Evolutionary conservation across 257 asterid species (phyloP).

Genomic region (Solanum bulbocastanum): DNA sequence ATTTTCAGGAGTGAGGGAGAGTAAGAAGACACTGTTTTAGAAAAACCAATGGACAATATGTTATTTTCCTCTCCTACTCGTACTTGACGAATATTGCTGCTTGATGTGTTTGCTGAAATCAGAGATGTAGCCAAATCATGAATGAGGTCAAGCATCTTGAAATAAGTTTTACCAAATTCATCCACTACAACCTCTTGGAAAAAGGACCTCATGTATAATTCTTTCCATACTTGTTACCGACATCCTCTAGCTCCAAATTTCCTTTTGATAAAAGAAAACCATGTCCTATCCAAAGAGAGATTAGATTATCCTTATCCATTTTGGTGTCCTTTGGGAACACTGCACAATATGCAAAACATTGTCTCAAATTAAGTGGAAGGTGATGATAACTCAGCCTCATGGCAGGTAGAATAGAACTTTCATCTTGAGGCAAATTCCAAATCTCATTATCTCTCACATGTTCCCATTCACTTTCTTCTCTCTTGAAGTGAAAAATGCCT

Average conservation of each 20-base stretch:
- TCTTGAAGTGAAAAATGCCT: not conserved
- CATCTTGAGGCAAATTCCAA: not conserved
- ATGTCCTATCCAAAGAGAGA: not conserved
- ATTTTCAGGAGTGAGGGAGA: not conserved
- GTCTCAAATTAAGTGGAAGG: not conserved
- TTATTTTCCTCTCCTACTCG: not conserved
- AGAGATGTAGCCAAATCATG: slow-evolving; percentile 9
- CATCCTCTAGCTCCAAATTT: not conserved
- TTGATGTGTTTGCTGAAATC: not conserved
- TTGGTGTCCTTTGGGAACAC: not conserved
- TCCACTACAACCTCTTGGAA: slow-evolving; percentile 2
- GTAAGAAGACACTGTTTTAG: not conserved
- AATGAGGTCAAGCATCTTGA: slow-evolving; percentile 12
- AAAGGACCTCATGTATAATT: slow-evolving; percentile 9
- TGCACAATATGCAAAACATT: not conserved
- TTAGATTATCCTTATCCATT: not conserved
- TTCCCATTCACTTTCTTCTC: not conserved
- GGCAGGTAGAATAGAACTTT: not conserved
- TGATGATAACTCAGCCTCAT: not conserved
- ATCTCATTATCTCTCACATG: not conserved
- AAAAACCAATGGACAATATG: not conserved
- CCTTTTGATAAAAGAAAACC: not conserved
- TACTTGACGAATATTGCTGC: not conserved
- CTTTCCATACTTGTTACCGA: not conserved
- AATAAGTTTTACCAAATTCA: not conserved